A percentile compares a stretch with the other conserved stretches of the same genome.
phyloP scores from a whole-genome alignment of 306 rosid genomes.

The Leucaena leucocephala region DNA sequence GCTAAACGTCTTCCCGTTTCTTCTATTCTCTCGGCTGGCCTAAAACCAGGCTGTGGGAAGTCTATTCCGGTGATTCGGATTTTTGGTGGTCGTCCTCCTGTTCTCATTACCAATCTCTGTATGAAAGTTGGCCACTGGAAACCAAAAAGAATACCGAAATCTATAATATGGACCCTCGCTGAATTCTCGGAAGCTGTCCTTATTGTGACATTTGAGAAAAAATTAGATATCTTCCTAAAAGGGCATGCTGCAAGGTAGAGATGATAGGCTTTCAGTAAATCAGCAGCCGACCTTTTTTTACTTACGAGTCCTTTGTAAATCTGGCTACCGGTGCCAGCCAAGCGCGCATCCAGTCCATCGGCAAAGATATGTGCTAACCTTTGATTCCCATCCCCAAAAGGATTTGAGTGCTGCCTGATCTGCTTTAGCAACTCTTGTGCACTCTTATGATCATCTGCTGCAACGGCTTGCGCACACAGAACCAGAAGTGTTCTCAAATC shows the following conservation, averaged over 20 bases:
- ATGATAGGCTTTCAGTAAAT: slow-evolving; percentile 77
- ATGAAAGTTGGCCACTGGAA: slow-evolving; percentile 95
- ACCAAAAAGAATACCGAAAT: slow-evolving; percentile 93
- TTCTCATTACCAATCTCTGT: slow-evolving; percentile 58
- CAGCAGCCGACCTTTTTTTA: slow-evolving; percentile 73
- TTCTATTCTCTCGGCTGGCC: slow-evolving; percentile 88
- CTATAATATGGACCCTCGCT: slow-evolving; percentile 73
- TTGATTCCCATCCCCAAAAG: slow-evolving; percentile 89
- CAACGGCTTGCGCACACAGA: slow-evolving; percentile 90
- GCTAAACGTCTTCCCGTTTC: slow-evolving; percentile 90
- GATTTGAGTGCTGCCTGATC: slow-evolving; percentile 72
- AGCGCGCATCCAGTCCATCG: slow-evolving; percentile 92
- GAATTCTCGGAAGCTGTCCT: slow-evolving; percentile 42
- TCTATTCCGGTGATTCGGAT: slow-evolving; percentile 93
- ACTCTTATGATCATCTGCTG: slow-evolving; percentile 79
- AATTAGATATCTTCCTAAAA: slow-evolving; percentile 70
- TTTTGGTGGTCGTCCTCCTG: slow-evolving; percentile 82
- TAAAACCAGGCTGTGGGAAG: slow-evolving; percentile 92
- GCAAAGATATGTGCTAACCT: slow-evolving; percentile 87
- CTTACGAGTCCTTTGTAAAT: slow-evolving; percentile 80
- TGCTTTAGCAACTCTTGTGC: slow-evolving; percentile 74
- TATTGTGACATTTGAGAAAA: slow-evolving; percentile 67
- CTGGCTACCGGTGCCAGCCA: slow-evolving; percentile 97
- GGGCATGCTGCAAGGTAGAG: slow-evolving; percentile 90
- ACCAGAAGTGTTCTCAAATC: slow-evolving; percentile 85